These are phyloP conservation scores for Trypanosoma brucei DNA, from an alignment of 208 protist genomes.

Conservation along the genomic window DNA sequence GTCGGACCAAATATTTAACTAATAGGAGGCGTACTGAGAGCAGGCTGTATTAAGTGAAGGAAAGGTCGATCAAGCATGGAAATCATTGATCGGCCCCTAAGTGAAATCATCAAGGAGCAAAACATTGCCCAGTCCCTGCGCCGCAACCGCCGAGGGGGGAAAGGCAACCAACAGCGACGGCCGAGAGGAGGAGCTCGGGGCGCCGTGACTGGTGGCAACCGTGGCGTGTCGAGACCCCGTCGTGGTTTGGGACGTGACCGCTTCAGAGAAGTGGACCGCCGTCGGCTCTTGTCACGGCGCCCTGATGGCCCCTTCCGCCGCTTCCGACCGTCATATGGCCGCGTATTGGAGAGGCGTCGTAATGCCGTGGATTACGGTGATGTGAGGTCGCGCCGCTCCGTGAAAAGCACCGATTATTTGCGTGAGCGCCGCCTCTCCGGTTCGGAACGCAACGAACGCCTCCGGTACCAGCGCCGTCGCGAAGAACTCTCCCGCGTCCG, in stretches of 20 bases:
- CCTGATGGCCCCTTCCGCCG: background rate
- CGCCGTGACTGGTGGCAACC: background rate
- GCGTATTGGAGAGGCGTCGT: slow-evolving; percentile 6
- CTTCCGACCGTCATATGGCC: background rate
- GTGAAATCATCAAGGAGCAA: slow-evolving; percentile 87
- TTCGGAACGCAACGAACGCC: slow-evolving; percentile 65
- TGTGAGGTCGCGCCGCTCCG: slow-evolving; percentile 33
- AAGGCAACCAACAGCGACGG: background rate
- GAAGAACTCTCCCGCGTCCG: slow-evolving; percentile 53
- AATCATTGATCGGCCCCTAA: slow-evolving; percentile 74
- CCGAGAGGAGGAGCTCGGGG: background rate
- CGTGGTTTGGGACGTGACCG: slow-evolving; percentile 9
- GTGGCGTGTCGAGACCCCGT: background rate
- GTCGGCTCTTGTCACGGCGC: background rate
- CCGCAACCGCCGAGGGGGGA: slow-evolving; percentile 30
- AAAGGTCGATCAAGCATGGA: slow-evolving; percentile 39
- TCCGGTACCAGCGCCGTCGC: slow-evolving; percentile 35
- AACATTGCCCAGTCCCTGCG: slow-evolving; percentile 70
- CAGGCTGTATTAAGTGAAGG: too few species aligned
- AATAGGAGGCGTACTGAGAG: too few species aligned
- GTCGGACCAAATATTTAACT: too few species aligned
- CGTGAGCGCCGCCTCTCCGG: slow-evolving; percentile 34
- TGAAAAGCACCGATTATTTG: slow-evolving; percentile 31
- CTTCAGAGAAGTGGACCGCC: background rate
- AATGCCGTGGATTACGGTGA: slow-evolving; percentile 20